Evolutionary conservation across 192 early-diverging fungal genomes (phyloP).

Genomic region (Entomortierella parvispora): DNA sequence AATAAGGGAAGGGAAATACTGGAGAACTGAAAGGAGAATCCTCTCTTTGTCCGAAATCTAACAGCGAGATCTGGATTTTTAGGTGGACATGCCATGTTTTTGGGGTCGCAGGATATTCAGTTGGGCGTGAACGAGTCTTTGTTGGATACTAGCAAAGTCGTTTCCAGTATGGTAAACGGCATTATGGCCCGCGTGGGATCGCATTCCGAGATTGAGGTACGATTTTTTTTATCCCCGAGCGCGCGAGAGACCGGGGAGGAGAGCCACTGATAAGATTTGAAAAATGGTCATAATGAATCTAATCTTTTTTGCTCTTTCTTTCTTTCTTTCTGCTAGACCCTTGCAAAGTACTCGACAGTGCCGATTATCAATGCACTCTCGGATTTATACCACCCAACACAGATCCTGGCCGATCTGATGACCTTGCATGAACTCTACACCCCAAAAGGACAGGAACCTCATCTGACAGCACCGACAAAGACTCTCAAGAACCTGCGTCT

Average conservation of each 20-base stretch:
- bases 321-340: slow-evolving; percentile 55
- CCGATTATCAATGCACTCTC: slow-evolving; percentile 98
- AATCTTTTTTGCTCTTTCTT: background rate
- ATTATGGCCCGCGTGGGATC: slow-evolving; percentile 94
- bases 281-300: background rate
- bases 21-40: background rate
- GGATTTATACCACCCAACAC: slow-evolving; percentile 95
- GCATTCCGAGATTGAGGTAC: slow-evolving; percentile 89
- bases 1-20: background rate
- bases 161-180: slow-evolving; percentile 96
- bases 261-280: background rate
- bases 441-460: slow-evolving; percentile 51
- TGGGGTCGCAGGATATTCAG: slow-evolving; percentile 96
- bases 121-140: slow-evolving; percentile 95
- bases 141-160: slow-evolving; percentile 88
- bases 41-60: too few species aligned
- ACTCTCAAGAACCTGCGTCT: slow-evolving; percentile 79
- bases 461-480: slow-evolving; percentile 59
- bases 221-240: too few species aligned
- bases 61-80: too few species aligned
- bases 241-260: too few species aligned
- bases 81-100: slow-evolving; percentile 97
- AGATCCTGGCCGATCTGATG: slow-evolving; percentile 95
- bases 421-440: slow-evolving; percentile 88
- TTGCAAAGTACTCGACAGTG: slow-evolving; percentile 88